A percentile compares a stretch with the other conserved stretches of the same genome.
Evolutionary conservation across 805 yeast species (phyloP).

Genomic region (Saturnispora besseyi): DNA sequence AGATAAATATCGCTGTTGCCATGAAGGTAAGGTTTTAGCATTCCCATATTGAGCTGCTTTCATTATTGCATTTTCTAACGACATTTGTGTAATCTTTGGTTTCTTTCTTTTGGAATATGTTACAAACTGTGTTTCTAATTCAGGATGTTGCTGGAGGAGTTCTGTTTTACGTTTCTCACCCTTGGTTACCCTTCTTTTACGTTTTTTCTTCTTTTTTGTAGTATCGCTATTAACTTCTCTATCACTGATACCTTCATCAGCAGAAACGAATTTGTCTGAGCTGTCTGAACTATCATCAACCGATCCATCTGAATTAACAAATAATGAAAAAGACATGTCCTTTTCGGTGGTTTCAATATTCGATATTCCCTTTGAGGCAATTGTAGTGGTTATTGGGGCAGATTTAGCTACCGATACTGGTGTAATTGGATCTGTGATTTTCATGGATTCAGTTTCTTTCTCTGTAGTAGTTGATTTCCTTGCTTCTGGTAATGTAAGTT

Average conservation of each 20-base stretch:
- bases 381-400: background rate
- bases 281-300: background rate
- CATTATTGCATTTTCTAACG: background rate
- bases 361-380: background rate
- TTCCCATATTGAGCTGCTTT: background rate
- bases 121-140: background rate
- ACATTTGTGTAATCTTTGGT: background rate
- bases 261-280: constrained; percentile 1
- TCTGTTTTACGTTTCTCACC: background rate
- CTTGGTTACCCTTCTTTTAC: background rate
- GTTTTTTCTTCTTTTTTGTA: background rate
- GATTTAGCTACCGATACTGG: background rate
- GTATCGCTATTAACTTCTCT: background rate
- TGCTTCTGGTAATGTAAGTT: background rate
- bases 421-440: background rate
- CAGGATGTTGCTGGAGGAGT: background rate
- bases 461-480: background rate
- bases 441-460: background rate
- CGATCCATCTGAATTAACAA: background rate
- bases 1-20: background rate
- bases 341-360: background rate
- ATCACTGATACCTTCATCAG: background rate
- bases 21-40: background rate
- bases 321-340: background rate
- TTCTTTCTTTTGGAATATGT: background rate